phyloP scores from a whole-genome alignment of 768 basidiomycete genomes.

The Mrakia gelida region DNA sequence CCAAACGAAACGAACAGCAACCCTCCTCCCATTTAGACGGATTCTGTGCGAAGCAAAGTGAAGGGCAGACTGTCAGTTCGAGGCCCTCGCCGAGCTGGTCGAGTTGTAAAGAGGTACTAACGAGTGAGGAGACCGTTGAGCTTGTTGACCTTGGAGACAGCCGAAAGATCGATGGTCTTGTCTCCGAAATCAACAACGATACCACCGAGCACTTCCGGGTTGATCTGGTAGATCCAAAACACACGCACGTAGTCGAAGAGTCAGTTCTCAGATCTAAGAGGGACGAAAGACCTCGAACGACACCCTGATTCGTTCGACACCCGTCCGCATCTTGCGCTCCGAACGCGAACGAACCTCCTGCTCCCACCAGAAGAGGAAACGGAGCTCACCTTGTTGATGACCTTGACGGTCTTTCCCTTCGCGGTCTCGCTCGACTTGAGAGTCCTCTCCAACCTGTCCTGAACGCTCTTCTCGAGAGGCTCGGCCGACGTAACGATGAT shows the following conservation, averaged over 20 bases:
- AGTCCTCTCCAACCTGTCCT: slow-evolving; percentile 71
- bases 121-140: slow-evolving; percentile 83
- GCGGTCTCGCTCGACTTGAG: slow-evolving; percentile 83
- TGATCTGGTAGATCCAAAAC: slow-evolving; percentile 57
- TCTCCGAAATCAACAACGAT: slow-evolving; percentile 95
- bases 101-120: slow-evolving; percentile 46
- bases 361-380: background rate
- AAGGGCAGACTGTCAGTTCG: background rate
- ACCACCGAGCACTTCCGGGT: slow-evolving; percentile 85
- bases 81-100: background rate
- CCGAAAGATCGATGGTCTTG: slow-evolving; percentile 95
- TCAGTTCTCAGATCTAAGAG: background rate
- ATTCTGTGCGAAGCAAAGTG: background rate
- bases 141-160: slow-evolving; percentile 88
- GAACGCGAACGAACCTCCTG: background rate
- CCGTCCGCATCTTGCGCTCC: background rate
- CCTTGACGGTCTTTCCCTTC: slow-evolving; percentile 80
- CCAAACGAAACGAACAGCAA: background rate
- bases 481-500: slow-evolving; percentile 85
- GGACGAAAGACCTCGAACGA: background rate
- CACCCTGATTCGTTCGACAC: background rate
- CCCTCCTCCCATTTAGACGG: background rate
- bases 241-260: slow-evolving; percentile 30
- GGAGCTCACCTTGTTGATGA: slow-evolving; percentile 76
- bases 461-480: slow-evolving; percentile 70